phyloP scores from a whole-genome alignment of 2,329 filamentous ascomycete genomes.

The Aspergillus flavus region DNA sequence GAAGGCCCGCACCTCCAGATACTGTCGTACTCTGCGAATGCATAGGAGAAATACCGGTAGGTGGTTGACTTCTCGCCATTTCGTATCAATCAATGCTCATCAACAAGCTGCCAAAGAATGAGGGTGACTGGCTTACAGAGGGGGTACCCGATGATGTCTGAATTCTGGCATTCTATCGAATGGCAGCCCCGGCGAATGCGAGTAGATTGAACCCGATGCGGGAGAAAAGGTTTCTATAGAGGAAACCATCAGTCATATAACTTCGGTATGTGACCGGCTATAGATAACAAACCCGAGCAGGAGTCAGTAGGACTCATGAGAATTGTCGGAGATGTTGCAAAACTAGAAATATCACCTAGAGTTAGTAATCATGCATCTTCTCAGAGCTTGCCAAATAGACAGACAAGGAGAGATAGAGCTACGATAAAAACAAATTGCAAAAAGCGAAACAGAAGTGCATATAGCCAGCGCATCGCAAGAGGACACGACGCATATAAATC shows the following conservation, averaged over 20 bases:
- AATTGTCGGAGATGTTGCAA: slow-evolving; percentile 52
- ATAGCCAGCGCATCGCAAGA: slow-evolving; percentile 14
- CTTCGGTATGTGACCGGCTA: not conserved
- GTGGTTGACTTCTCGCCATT: slow-evolving; percentile 44
- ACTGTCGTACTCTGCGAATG: slow-evolving; percentile 34
- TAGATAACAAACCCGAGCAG: slow-evolving; percentile 52
- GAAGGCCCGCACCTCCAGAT: slow-evolving; percentile 30
- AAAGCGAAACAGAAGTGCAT: not conserved
- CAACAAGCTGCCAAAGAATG: not conserved
- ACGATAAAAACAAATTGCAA: slow-evolving; percentile 2
- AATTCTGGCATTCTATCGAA: slow-evolving; percentile 45
- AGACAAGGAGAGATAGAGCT: slow-evolving; percentile 4
- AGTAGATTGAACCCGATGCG: slow-evolving; percentile 35
- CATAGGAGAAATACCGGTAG: slow-evolving; percentile 49
- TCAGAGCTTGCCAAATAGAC: not conserved
- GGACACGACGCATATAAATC: slow-evolving; percentile 16
- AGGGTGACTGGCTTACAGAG: slow-evolving; percentile 39
- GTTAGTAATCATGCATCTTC: slow-evolving; percentile 18
- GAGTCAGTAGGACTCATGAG: slow-evolving; percentile 56
- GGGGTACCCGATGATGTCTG: slow-evolving; percentile 36
- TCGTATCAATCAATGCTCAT: slow-evolving; percentile 18
- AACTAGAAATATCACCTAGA: slow-evolving; percentile 45
- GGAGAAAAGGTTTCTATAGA: slow-evolving; percentile 37
- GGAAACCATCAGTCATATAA: slow-evolving; percentile 23
- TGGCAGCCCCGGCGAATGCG: slow-evolving; percentile 35